A percentile compares a stretch with the other conserved stretches of the same genome.
These are phyloP conservation scores for Malassezia sp. DNA, from an alignment of 1,284 basidiomycete genomes.

Conservation along the genomic window DNA sequence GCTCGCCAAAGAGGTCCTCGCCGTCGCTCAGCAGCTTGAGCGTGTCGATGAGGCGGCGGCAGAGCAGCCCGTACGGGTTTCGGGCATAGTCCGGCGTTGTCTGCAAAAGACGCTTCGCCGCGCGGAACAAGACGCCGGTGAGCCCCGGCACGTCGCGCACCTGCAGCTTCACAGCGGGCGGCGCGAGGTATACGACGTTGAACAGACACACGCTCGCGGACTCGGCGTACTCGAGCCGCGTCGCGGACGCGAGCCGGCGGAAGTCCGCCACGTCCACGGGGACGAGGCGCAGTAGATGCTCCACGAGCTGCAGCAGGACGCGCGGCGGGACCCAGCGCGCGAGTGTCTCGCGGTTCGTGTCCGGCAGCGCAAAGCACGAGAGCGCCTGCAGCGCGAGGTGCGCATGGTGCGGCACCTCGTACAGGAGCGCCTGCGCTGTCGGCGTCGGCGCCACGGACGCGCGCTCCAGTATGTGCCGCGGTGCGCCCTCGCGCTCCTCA, in stretches of 20 bases:
- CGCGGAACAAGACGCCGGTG: conserved; percentile 47
- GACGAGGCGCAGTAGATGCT: conserved; percentile 64
- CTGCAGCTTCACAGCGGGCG: conserved; percentile 59
- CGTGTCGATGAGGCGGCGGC: conserved; percentile 67
- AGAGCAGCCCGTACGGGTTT: conserved; percentile 56
- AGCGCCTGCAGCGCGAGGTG: conserved; percentile 74
- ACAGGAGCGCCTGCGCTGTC: conserved; percentile 7
- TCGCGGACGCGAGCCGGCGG: conserved; percentile 56
- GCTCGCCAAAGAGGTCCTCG: conserved; percentile 61
- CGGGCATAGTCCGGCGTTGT: conserved; percentile 53
- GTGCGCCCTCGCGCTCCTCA: conserved; percentile 55
- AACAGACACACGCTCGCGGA: conserved; percentile 69
- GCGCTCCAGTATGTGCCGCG: conserved; percentile 9
- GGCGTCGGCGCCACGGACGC: not conserved
- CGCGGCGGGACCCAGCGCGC: conserved; percentile 54
- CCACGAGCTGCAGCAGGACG: conserved; percentile 58
- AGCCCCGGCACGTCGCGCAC: conserved; percentile 54
- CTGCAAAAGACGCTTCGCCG: conserved; percentile 47
- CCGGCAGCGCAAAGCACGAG: conserved; percentile 62
- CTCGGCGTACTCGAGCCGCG: conserved; percentile 68
- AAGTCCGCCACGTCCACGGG: conserved; percentile 70
- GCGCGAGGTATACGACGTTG: conserved; percentile 70
- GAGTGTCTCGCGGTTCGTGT: conserved; percentile 68
- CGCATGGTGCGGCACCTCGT: conserved; percentile 53
- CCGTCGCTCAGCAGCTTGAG: conserved; percentile 72